These are phyloP conservation scores for Dichotomocladium elegans DNA, from an alignment of 371 early-diverging fungal genomes.

Conservation along the genomic window DNA sequence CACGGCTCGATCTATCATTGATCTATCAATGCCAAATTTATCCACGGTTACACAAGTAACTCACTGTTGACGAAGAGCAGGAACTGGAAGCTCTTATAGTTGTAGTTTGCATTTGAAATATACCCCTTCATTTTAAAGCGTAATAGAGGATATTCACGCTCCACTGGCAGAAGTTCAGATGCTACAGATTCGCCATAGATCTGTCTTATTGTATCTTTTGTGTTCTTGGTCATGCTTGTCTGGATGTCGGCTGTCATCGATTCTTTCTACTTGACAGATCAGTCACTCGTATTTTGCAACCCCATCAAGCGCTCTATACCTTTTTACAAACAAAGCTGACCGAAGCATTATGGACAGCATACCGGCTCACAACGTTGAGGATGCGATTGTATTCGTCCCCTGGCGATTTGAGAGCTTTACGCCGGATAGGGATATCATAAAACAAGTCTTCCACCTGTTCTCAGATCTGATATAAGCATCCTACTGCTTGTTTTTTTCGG, in stretches of 20 bases:
- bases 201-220: conserved; percentile 73
- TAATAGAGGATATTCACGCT: conserved; percentile 34
- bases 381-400: conserved; percentile 88
- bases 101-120: conserved; percentile 83
- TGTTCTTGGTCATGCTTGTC: conserved; percentile 55
- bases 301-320: too few relatives aligned
- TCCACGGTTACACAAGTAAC: conserved; percentile 14
- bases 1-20: conserved; percentile 77
- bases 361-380: conserved; percentile 81
- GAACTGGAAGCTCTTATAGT: conserved; percentile 71
- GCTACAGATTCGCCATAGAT: conserved; percentile 78
- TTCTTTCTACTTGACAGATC: too few relatives aligned
- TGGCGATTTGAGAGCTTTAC: conserved; percentile 74
- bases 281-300: too few relatives aligned
- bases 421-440: conserved; percentile 82
- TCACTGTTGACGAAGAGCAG: conserved; percentile 93
- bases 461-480: neutral
- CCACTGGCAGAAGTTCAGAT: conserved; percentile 63
- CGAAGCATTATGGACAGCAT: conserved; percentile 86
- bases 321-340: conserved; percentile 86
- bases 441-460: conserved; percentile 88
- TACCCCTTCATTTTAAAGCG: conserved; percentile 63
- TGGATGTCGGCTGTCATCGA: conserved; percentile 70
- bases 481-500: too few relatives aligned
- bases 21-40: neutral